Evolutionary conservation across 2,329 filamentous ascomycete species (phyloP), one percentile per base, ranked within the genome.

Genomic region (Decorospora gaudefroyi): DNA sequence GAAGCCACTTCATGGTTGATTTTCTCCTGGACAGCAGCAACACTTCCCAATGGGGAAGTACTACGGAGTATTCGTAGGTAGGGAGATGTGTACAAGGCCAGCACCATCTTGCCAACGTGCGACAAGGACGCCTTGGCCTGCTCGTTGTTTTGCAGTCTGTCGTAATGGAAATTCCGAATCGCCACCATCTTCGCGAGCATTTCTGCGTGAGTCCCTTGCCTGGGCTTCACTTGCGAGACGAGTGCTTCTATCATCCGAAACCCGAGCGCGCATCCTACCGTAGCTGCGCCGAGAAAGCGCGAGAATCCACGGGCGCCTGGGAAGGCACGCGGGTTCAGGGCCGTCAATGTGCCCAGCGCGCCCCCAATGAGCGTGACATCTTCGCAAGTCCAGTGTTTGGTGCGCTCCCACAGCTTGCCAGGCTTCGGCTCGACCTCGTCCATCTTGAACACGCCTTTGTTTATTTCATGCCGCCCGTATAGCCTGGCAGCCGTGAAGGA

Each of bases 321-420:
- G 11, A 63, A 40, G 3, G 56, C 33, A 19, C 55, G 52, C 4
- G 43, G 47, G 10, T 53, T 55, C 8, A 58, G 25, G 8, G 53
- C 55, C 11, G 46, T 19, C 3, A 55, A 46, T 4, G 51, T 30
- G 10, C 53, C 56, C 12, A 54, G 33, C 6, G 29, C 46, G 22
- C 49, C 58, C 21, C 58, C 58, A 10, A 28, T 26, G 6, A 62
- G n/a, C 10, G 45, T 34, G 1, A 31, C 27, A 25, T 62, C 59
- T 23, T 61, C 56, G 6, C 32, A 7, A 1, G 49, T 55, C 47
- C 48, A 53, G 8, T 49, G 36, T n/a, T 49, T 48, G 15, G 55
- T 57, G n/a, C 40, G 38, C 30, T 63, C 55, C 55, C 53, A 62
- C 12, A 61, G 29, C 27, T 57, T 55, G 6, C 43, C 46, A 2